Percentiles rank a stretch among this genome's conserved stretches.
These are phyloP conservation scores for Globisporangium nagaii DNA, from an alignment of 352 stramenopile species.

Conservation along the genomic window DNA sequence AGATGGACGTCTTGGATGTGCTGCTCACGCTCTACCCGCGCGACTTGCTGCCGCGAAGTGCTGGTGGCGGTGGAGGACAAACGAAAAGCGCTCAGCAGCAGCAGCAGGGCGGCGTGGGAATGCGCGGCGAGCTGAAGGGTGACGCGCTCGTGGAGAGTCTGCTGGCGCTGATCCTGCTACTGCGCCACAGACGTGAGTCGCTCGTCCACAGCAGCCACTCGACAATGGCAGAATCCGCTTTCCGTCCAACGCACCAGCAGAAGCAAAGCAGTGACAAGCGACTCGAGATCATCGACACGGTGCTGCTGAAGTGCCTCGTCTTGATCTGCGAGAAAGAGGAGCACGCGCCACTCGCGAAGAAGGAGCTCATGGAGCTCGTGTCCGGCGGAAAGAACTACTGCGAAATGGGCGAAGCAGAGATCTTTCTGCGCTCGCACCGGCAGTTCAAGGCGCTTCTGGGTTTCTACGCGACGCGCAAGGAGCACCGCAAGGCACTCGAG, in stretches of 20 bases:
- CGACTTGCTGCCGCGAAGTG: slow-evolving; percentile 61
- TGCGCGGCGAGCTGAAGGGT: slow-evolving; percentile 20
- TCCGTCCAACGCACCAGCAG: background rate
- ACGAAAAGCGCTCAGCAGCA: slow-evolving; percentile 13
- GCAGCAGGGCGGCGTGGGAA: background rate
- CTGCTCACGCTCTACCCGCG: slow-evolving; percentile 62
- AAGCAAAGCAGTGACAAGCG: background rate
- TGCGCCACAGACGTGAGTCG: slow-evolving; percentile 37
- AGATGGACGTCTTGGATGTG: slow-evolving; percentile 52
- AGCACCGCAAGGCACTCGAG: slow-evolving; percentile 78
- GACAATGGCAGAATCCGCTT: background rate
- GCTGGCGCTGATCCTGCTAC: slow-evolving; percentile 44
- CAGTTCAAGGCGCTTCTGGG: slow-evolving; percentile 51
- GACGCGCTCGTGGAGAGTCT: slow-evolving; percentile 48
- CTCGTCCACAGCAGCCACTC: background rate
- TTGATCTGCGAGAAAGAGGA: slow-evolving; percentile 44
- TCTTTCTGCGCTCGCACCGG: slow-evolving; percentile 69
- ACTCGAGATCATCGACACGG: slow-evolving; percentile 68
- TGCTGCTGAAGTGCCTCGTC: slow-evolving; percentile 79
- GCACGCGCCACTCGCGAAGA: slow-evolving; percentile 28
- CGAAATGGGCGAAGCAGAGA: slow-evolving; percentile 68
- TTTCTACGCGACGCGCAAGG: slow-evolving; percentile 64
- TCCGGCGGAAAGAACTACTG: slow-evolving; percentile 48
- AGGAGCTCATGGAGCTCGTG: slow-evolving; percentile 51
- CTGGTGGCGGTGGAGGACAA: slow-evolving; percentile 21